Evolutionary conservation across 306 rosid genomes (phyloP).

Genomic region (Quillaja saponaria): DNA sequence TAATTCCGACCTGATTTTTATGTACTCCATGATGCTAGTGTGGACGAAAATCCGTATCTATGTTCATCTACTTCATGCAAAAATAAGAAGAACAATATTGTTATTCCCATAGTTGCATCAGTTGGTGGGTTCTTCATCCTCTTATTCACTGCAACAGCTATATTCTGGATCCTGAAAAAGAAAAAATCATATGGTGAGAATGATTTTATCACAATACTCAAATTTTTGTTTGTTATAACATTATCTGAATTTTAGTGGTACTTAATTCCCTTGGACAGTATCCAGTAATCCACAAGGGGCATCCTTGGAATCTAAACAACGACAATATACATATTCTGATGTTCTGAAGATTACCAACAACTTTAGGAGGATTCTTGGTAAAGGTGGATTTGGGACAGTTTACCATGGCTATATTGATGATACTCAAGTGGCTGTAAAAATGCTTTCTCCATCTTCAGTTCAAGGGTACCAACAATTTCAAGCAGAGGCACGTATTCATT

Average conservation of each 20-base stretch:
- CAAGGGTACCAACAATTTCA: slow-evolving; percentile 51
- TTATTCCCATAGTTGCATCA: slow-evolving; percentile 44
- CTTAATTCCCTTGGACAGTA: slow-evolving; percentile 11
- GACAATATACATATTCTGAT: slow-evolving; percentile 43
- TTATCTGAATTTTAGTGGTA: background rate
- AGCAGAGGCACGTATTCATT: slow-evolving; percentile 49
- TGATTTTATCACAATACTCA: background rate
- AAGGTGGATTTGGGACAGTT: slow-evolving; percentile 56
- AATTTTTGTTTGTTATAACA: too few species aligned
- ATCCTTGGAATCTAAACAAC: slow-evolving; percentile 25
- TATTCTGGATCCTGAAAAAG: slow-evolving; percentile 25
- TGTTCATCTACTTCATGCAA: slow-evolving; percentile 31
- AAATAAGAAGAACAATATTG: slow-evolving; percentile 24
- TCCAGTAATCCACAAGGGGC: slow-evolving; percentile 11
- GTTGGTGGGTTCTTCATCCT: slow-evolving; percentile 41
- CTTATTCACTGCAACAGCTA: slow-evolving; percentile 19
- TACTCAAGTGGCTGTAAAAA: slow-evolving; percentile 58
- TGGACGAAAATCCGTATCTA: slow-evolving; percentile 41
- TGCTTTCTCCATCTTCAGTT: slow-evolving; percentile 44
- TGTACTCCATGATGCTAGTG: slow-evolving; percentile 25
- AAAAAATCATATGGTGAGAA: slow-evolving; percentile 31
- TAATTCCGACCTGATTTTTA: slow-evolving; percentile 5
- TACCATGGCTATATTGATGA: slow-evolving; percentile 44
- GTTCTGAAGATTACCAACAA: slow-evolving; percentile 44
- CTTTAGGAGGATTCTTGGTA: slow-evolving; percentile 43